Evolutionary conservation across 257 asterid genomes (phyloP).

Genomic region (Galeopsis tetrahit): DNA sequence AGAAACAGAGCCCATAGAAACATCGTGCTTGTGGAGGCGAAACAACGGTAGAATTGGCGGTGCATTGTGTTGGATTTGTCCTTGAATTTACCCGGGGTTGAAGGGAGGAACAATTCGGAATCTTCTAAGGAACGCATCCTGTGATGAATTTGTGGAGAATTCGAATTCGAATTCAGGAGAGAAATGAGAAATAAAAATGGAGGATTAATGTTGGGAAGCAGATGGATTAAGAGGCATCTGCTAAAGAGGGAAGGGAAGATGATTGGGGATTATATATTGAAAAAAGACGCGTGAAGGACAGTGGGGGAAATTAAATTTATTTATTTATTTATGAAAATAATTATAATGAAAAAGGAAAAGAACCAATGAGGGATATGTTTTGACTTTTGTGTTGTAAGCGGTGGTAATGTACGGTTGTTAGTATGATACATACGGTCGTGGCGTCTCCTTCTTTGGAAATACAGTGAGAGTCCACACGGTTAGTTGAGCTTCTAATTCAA

Average conservation of each 20-base stretch:
- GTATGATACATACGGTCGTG: background rate
- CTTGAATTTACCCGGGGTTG: conserved; percentile 80
- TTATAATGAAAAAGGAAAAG: background rate
- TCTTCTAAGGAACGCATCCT: conserved; percentile 55
- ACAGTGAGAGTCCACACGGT: conserved; percentile 8
- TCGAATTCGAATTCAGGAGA: too few relatives aligned
- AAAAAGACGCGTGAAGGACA: conserved; percentile 57
- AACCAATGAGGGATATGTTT: conserved; percentile 25
- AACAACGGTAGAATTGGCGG: conserved; percentile 70
- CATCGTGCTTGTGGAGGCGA: conserved; percentile 89
- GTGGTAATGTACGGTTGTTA: conserved; percentile 23
- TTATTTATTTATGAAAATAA: background rate
- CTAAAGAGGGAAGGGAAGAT: conserved; percentile 27
- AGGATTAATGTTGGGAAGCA: conserved; percentile 38
- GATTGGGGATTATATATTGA: conserved; percentile 41
- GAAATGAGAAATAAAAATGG: background rate
- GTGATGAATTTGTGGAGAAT: background rate
- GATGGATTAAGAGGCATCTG: conserved; percentile 58
- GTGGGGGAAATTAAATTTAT: conserved; percentile 27
- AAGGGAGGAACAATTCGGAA: conserved; percentile 65
- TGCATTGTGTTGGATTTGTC: conserved; percentile 54
- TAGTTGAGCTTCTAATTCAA: background rate
- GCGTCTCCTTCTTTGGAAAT: background rate
- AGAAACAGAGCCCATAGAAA: conserved; percentile 83
- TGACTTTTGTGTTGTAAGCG: conserved; percentile 23